Evolutionary conservation across 2,329 filamentous ascomycete genomes (phyloP).

Genomic region (Fusarium tuaranense): DNA sequence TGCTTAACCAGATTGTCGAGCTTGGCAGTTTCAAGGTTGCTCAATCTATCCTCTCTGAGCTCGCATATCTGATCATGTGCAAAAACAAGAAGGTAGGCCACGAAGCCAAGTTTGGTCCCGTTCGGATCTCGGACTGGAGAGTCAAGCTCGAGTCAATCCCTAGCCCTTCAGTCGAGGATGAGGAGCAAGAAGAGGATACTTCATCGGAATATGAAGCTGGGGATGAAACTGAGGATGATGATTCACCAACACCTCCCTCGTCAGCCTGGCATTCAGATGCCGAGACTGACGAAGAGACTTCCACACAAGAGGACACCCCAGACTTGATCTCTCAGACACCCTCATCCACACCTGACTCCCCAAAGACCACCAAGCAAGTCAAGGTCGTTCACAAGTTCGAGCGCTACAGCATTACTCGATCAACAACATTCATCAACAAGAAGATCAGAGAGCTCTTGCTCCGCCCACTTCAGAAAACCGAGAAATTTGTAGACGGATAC

Average conservation of each 20-base stretch:
- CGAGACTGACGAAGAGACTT: slow-evolving; percentile 1
- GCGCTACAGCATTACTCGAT: slow-evolving; percentile 16
- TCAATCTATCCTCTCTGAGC: slow-evolving; percentile 16
- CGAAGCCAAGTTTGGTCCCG: not conserved
- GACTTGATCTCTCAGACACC: not conserved
- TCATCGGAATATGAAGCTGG: not conserved
- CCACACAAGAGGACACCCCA: not conserved
- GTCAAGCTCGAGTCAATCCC: slow-evolving; percentile 8
- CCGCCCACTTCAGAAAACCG: not conserved
- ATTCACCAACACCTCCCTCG: not conserved
- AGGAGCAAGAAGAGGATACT: slow-evolving; percentile 1
- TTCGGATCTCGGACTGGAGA: slow-evolving; percentile 25
- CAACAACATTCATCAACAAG: slow-evolving; percentile 27
- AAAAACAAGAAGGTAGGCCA: not conserved
- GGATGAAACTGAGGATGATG: not conserved
- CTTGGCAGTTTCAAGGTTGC: slow-evolving; percentile 26
- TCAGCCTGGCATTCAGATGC: not conserved
- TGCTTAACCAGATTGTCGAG: slow-evolving; percentile 21
- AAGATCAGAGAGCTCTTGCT: slow-evolving; percentile 27
- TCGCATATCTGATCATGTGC: slow-evolving; percentile 39
- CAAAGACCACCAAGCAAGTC: not conserved
- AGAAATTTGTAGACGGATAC: slow-evolving; percentile 22
- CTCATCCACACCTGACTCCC: not conserved
- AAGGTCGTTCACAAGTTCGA: slow-evolving; percentile 31
- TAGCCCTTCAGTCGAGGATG: slow-evolving; percentile 9